Base-by-base conservation (phyloP, 768 basidiomycete genomes). In the Boletus coccyginus region DNA sequence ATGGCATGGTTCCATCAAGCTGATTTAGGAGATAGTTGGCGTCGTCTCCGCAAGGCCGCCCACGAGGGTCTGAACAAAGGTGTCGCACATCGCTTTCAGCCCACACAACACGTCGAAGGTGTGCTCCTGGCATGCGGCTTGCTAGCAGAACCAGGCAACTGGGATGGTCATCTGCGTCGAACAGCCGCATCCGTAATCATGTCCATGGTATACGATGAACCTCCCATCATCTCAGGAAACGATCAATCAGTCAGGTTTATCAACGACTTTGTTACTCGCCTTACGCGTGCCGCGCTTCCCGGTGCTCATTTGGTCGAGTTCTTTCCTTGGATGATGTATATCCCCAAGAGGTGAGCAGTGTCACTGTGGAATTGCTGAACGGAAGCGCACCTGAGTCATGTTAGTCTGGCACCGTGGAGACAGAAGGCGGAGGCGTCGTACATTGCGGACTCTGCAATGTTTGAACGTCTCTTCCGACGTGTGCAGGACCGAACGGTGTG, bases 251-350 rank as follows among this genome's bases (percentile, higher is more conserved):
- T 57, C 7, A 46, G 43, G 9, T 14, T 56, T 11, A 47, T 74
- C 35, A 54, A 43, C 13, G 57, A 61, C 13, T 64, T 74, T 13
- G 59, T 68, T 11, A 44, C 58, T 9, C 65, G 73, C 10, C 52
- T 76, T 16, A 69, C 70, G 14, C 62, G 62, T 11, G 73, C 77
- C 3, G 66, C 68, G 10, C 64, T 67, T 36, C 76, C 75, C 38
- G 77, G 77, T 3, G 63, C 67, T 31, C 70, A 70, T 55, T 31
- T 73, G 27, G 75, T 75, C 24, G 75, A 76, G 53, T 65, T 71
- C 47, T 72, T 76, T 50, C 69, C 73, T 3, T 69, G 62, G 55
- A 67, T 77, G 65, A 62, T 61, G 41, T 54, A 65, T 40, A 51
- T 77, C 9, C 75, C 75, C 0, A 29, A 47, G 9, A 66, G 57